phyloP scores from a whole-genome alignment of 257 asterid species.

The Nicotiana attenuata region DNA sequence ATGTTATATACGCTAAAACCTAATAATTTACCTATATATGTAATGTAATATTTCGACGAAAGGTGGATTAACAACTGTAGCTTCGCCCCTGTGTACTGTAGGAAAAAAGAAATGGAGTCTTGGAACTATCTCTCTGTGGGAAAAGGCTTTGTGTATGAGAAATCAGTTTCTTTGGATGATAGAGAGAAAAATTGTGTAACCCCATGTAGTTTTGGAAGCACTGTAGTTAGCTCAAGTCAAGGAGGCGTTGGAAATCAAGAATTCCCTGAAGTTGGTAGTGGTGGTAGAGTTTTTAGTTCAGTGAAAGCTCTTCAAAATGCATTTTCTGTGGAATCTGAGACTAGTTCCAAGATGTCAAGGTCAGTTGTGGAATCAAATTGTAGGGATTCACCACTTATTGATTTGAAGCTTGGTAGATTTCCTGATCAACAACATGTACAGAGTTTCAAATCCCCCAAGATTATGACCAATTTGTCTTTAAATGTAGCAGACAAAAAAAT shows the following conservation, averaged over 20 bases:
- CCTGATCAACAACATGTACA: conserved; percentile 20
- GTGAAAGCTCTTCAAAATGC: not conserved
- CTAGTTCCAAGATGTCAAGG: conserved; percentile 28
- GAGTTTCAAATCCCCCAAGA: not conserved
- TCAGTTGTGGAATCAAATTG: conserved; percentile 22
- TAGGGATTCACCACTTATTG: conserved; percentile 28
- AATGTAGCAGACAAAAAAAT: conserved; percentile 24
- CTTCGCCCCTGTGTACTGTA: no score
- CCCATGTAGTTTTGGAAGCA: no score
- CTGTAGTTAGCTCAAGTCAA: no score
- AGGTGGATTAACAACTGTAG: no score
- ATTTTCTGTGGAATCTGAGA: conserved; percentile 13
- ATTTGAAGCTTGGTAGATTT: conserved; percentile 36
- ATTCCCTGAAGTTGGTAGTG: conserved; percentile 14
- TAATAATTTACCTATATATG: no score
- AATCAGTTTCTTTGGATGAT: conserved; percentile 21
- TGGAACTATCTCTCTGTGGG: conserved; percentile 25
- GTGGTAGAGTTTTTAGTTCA: not conserved
- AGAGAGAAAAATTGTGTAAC: conserved; percentile 17
- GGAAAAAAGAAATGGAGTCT: conserved; percentile 21
- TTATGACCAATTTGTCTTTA: conserved; percentile 13
- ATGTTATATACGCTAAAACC: no score
- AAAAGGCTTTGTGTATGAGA: conserved; percentile 17
- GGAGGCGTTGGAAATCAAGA: conserved; percentile 16
- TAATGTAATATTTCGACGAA: no score